phyloP scores from a whole-genome alignment of 2,329 filamentous ascomycete genomes.

The Arachnomyces sp. region DNA sequence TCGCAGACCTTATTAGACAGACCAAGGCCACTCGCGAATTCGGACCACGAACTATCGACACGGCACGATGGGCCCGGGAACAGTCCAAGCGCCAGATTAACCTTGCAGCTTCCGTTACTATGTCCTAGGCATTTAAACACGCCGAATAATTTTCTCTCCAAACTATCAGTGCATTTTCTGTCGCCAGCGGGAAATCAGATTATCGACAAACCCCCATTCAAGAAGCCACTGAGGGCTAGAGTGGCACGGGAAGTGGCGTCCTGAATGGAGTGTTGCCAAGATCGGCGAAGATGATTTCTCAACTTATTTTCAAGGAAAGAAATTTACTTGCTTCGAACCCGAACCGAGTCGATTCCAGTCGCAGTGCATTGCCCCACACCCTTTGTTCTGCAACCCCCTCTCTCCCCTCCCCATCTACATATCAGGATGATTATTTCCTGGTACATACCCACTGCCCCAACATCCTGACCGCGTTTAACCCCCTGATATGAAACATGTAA shows the following conservation, averaged over 20 bases:
- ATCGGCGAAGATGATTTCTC: neutral
- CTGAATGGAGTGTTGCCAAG: slow-evolving; percentile 3
- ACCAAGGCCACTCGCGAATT: slow-evolving; percentile 85
- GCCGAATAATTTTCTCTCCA: neutral
- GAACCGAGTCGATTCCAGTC: slow-evolving; percentile 1
- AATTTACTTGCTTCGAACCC: neutral
- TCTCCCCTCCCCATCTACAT: slow-evolving; percentile 1
- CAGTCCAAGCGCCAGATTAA: slow-evolving; percentile 81
- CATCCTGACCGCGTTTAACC: slow-evolving; percentile 4
- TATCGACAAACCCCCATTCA: slow-evolving; percentile 8
- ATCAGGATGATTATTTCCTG: slow-evolving; percentile 1
- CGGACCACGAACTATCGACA: slow-evolving; percentile 76
- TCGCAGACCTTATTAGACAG: slow-evolving; percentile 84
- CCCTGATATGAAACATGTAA: slow-evolving; percentile 1
- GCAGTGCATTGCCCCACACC: neutral
- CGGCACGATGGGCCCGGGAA: slow-evolving; percentile 93
- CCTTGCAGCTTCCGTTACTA: slow-evolving; percentile 29
- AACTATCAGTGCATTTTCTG: too few species aligned
- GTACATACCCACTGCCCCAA: slow-evolving; percentile 1
- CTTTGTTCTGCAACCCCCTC: neutral
- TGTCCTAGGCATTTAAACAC: slow-evolving; percentile 27
- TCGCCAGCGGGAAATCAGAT: too few species aligned
- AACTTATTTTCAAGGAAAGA: neutral
- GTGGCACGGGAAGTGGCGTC: slow-evolving; percentile 15
- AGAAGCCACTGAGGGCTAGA: slow-evolving; percentile 9